These are phyloP conservation scores for Suhomyces sp. DNA, from an alignment of 805 yeast species.

Conservation along the genomic window DNA sequence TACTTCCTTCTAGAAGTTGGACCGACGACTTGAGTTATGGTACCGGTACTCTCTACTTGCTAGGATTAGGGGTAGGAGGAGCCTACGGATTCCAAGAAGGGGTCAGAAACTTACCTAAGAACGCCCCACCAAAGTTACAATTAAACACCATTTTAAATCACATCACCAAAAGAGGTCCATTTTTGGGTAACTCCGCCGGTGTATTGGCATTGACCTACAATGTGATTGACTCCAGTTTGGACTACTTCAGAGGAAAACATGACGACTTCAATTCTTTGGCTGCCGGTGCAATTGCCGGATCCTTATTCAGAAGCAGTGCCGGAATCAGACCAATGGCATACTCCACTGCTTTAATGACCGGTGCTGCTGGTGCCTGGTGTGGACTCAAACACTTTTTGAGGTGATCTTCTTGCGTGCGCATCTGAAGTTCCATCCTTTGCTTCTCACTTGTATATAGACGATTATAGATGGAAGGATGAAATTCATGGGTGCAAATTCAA, in stretches of 20 bases:
- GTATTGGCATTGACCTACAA: constrained; percentile 88
- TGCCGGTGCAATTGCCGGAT: constrained; percentile 92
- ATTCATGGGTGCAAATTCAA: constrained; percentile 1
- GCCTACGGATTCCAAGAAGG: constrained; percentile 87
- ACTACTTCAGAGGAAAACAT: constrained; percentile 80
- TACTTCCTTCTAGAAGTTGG: constrained; percentile 97
- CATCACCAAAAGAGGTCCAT: constrained; percentile 94
- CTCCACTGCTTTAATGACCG: constrained; percentile 80
- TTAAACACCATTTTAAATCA: constrained; percentile 88
- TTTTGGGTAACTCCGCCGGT: constrained; percentile 92
- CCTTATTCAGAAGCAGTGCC: constrained; percentile 78
- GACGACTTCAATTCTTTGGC: constrained; percentile 80
- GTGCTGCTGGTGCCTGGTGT: constrained; percentile 92
- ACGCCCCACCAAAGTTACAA: constrained; percentile 75
- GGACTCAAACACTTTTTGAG: constrained; percentile 54
- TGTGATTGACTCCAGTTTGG: constrained; percentile 75
- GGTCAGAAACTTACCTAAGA: constrained; percentile 67
- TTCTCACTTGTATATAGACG: constrained; percentile 7
- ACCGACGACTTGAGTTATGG: constrained; percentile 97
- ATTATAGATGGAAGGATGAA: constrained; percentile 2
- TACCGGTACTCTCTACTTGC: constrained; percentile 87
- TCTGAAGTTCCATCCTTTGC: neutral
- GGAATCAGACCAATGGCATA: constrained; percentile 88
- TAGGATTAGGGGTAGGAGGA: constrained; percentile 90
- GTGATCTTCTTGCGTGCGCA: neutral